phyloP scores from a whole-genome alignment of 2,329 filamentous ascomycete species.

The Ramularia endophylla region DNA sequence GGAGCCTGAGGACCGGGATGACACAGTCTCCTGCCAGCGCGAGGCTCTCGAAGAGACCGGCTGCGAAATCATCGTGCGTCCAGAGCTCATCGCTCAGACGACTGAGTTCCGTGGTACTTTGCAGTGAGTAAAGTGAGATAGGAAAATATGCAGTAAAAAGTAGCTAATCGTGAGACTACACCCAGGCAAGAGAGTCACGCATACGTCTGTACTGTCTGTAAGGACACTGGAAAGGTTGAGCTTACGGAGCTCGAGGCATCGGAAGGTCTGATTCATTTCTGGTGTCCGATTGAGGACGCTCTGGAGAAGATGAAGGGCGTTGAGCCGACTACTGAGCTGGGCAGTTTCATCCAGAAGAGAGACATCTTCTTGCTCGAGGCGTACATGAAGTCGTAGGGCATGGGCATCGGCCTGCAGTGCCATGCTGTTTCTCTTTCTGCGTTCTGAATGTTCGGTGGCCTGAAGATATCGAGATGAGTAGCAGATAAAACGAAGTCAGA shows the following conservation, averaged over 20 bases:
- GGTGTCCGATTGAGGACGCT: neutral
- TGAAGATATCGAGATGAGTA: too few species aligned
- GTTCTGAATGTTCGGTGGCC: too few species aligned
- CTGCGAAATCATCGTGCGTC: constrained; percentile 4
- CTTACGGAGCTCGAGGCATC: constrained; percentile 3
- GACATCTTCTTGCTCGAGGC: constrained; percentile 3
- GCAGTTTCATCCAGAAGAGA: constrained; percentile 2
- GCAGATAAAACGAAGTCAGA: too few species aligned
- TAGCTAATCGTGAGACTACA: too few species aligned
- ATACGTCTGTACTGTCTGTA: constrained; percentile 1
- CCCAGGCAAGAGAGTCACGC: constrained; percentile 4
- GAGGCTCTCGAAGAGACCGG: constrained; percentile 12
- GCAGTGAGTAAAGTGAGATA: too few species aligned
- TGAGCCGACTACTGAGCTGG: constrained; percentile 3
- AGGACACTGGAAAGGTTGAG: constrained; percentile 5
- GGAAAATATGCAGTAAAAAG: too few species aligned
- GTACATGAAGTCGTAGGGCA: too few species aligned
- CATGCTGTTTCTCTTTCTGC: too few species aligned
- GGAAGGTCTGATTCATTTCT: constrained; percentile 1
- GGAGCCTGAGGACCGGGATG: constrained; percentile 5
- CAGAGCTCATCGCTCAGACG: constrained; percentile 5
- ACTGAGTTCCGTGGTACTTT: too few species aligned
- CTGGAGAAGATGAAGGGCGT: constrained; percentile 2
- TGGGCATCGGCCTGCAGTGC: too few species aligned
- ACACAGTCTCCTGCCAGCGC: constrained; percentile 4